Percentiles rank a stretch among this genome's conserved stretches.
Conservation (phyloP, 306 rosid species). For the Trichosanthes cucumerina region DNA sequence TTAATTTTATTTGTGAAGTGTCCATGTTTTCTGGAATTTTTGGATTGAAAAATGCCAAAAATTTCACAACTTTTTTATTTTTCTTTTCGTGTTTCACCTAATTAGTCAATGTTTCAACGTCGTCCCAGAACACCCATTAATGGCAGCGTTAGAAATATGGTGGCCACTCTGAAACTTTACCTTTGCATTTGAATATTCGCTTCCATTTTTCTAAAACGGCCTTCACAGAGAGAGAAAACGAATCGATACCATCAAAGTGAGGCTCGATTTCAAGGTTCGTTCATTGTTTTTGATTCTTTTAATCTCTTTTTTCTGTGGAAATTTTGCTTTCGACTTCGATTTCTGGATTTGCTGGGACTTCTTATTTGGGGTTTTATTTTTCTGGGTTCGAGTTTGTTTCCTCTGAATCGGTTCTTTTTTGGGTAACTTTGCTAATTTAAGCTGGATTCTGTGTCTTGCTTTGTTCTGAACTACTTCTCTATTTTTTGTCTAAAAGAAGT, state of each 20-base stretch:
- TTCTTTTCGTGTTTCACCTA: neutral
- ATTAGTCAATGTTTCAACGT: slow-evolving; percentile 8
- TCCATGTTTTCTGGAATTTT: neutral
- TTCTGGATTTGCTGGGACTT: neutral
- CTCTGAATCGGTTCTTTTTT: neutral
- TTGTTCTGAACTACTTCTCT: neutral
- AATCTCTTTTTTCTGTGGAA: neutral
- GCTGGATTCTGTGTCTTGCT: neutral
- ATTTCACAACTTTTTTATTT: neutral
- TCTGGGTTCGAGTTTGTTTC: neutral
- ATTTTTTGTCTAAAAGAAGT: neutral
- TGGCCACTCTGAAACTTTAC: neutral
- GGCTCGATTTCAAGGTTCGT: neutral
- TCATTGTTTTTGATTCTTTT: neutral
- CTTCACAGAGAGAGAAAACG: neutral
- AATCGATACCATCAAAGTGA: neutral
- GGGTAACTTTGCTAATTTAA: neutral
- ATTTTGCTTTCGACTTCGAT: neutral
- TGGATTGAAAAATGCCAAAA: neutral
- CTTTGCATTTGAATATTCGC: neutral
- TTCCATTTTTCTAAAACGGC: neutral
- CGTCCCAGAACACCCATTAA: neutral
- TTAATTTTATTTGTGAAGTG: neutral
- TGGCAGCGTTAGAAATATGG: slow-evolving; percentile 5
- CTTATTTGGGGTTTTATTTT: neutral